Conservation (phyloP, 805 yeast species). For the Barnettozyma californica region DNA sequence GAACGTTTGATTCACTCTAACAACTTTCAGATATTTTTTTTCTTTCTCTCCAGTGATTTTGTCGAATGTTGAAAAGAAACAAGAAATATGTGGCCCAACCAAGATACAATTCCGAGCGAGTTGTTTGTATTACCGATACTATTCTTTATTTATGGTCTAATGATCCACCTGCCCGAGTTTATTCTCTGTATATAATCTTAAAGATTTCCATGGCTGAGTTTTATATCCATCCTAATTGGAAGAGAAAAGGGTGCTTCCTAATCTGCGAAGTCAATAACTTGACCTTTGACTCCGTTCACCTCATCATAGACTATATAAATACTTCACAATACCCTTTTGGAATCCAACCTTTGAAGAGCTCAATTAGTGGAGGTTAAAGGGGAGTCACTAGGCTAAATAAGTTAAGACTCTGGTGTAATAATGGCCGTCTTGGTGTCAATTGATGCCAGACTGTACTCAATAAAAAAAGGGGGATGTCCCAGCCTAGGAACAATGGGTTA, state of each 20-base stretch:
- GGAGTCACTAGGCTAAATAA: too few relatives aligned
- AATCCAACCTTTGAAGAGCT: constrained; percentile 37
- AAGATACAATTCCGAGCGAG: background rate
- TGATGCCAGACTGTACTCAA: constrained; percentile 29
- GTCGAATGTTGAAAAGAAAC: too few relatives aligned
- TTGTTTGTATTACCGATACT: too few relatives aligned
- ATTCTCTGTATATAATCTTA: background rate
- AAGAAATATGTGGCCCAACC: background rate
- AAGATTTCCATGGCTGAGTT: constrained; percentile 2
- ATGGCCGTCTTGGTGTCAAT: constrained; percentile 37
- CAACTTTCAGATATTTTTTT: too few relatives aligned
- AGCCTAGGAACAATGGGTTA: constrained; percentile 10
- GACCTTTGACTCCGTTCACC: constrained; percentile 20
- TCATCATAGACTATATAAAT: constrained; percentile 48
- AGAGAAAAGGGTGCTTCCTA: constrained; percentile 1
- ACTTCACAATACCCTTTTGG: constrained; percentile 41
- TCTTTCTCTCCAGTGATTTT: background rate
- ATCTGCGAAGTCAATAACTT: constrained; percentile 6
- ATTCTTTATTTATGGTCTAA: too few relatives aligned
- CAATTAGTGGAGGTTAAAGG: background rate
- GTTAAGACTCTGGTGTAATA: constrained; percentile 37
- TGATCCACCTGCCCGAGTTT: too few relatives aligned
- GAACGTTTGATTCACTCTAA: too few relatives aligned
- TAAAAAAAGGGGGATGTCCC: constrained; percentile 17
- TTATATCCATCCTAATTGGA: constrained; percentile 14